Conservation (phyloP, 1,139 yeast genomes). For the Scheffersomyces lignicola region DNA sequence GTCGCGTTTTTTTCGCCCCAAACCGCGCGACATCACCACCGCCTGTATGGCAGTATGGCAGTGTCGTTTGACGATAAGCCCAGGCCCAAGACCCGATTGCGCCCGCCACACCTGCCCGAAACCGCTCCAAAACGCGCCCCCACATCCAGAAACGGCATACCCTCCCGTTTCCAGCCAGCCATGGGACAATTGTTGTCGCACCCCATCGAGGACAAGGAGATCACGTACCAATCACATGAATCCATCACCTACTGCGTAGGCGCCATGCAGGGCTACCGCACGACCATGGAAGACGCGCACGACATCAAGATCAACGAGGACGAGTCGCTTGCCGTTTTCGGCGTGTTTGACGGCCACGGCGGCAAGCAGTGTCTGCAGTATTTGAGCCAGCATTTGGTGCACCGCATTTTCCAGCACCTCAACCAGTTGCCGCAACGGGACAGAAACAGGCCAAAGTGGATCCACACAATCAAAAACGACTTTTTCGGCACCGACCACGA, state of each 20-base stretch:
- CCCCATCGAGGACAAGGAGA: slow-evolving; percentile 68
- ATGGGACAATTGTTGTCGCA: slow-evolving; percentile 82
- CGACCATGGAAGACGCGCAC: slow-evolving; percentile 79
- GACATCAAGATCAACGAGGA: slow-evolving; percentile 44
- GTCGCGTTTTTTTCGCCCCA: too few relatives aligned
- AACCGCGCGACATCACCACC: too few relatives aligned
- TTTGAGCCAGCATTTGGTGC: slow-evolving; percentile 47
- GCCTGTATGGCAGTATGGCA: too few relatives aligned
- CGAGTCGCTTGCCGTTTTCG: slow-evolving; percentile 58
- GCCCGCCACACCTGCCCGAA: too few relatives aligned
- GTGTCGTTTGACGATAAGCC: too few relatives aligned
- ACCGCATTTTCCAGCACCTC: slow-evolving; percentile 29
- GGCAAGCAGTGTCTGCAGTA: slow-evolving; percentile 62
- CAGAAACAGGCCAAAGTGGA: slow-evolving; percentile 7
- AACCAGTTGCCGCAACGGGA: slow-evolving; percentile 10
- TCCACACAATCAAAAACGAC: slow-evolving; percentile 47
- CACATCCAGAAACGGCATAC: too few relatives aligned
- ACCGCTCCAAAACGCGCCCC: too few relatives aligned
- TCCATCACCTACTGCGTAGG: slow-evolving; percentile 63
- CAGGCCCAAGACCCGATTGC: too few relatives aligned
- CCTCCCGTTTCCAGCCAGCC: too few relatives aligned
- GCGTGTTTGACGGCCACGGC: slow-evolving; percentile 83
- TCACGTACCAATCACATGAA: slow-evolving; percentile 44
- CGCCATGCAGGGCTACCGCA: slow-evolving; percentile 77
- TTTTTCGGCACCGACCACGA: slow-evolving; percentile 60